Base-by-base conservation (phyloP, 2,329 filamentous ascomycete genomes). In the Colletotrichum lindemuthianum region DNA sequence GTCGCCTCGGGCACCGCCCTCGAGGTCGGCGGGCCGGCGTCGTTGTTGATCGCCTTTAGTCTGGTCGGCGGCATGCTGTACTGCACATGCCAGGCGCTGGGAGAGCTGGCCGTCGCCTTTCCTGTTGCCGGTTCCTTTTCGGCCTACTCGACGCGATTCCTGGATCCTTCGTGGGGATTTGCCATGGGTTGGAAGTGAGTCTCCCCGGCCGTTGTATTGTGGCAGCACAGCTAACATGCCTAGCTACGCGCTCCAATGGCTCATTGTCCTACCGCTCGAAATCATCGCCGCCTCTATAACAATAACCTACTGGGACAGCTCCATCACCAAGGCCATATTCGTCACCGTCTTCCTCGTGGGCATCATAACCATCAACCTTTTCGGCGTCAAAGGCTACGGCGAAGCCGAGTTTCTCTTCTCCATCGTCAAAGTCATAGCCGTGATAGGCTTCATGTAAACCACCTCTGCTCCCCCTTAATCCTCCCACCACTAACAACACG, bases 141-240 rank as follows among this genome's bases (percentile, higher is more conserved):
- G 1, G 90, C 93, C 8, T 97, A 94, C 79, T 96, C 94, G 15
- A 97, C 93, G 36, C 88, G 95, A 15, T 97, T 98, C 72, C 78
- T 98, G 15, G 93, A 97, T 73, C 95, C 94, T 1, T 94, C 94
- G 0, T 97, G 93, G 93, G 93, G 93, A 0, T 97, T 97, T 73
- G 92, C 93, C 50, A 96, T 97, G 92, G 93, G 93, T 13, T 97
- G 93, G 93, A 97, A 96, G 84, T 92, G 76, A 77, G 87, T 83
- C 15, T 45, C 6, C 3, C n/a, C 40, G 6, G 10, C 24, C 10
- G 7, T 45, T 44, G 16, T 13, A 3, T 2, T 12, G 15, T 9
- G 8, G 34, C 43, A n/a, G 12, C 24, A 16, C 3, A 8, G 43
- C 64, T 67, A 16, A 55, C 8, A 37, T 6, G 4, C 13, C 5